Evolutionary conservation across 2,329 filamentous ascomycete genomes (phyloP).

Genomic region (Diplodia intermedia): DNA sequence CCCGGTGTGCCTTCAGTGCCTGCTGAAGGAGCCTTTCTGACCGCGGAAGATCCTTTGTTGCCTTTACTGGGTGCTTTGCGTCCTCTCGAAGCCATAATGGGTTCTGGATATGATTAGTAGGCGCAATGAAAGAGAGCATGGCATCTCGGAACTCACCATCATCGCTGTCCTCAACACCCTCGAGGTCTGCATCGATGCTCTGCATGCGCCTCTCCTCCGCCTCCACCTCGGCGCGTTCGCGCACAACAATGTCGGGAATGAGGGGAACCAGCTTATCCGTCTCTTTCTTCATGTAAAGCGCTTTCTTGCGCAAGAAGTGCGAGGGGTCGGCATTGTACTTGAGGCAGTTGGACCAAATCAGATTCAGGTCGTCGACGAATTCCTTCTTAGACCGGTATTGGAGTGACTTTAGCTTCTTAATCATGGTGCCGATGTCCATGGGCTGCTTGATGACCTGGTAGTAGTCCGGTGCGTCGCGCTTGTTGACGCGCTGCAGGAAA

Average conservation of each 20-base stretch:
- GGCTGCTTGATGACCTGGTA: constrained; percentile 92
- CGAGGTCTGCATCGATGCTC: constrained; percentile 67
- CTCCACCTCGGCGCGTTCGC: constrained; percentile 92
- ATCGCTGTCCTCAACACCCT: constrained; percentile 77
- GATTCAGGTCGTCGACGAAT: constrained; percentile 88
- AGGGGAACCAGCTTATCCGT: constrained; percentile 95
- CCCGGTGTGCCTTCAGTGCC: constrained; percentile 80
- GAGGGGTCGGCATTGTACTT: constrained; percentile 92
- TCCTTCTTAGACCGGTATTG: constrained; percentile 77
- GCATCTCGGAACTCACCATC: constrained; percentile 59
- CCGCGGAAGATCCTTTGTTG: constrained; percentile 67
- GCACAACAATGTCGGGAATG: constrained; percentile 90
- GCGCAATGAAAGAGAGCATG: not conserved
- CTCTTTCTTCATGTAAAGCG: constrained; percentile 94
- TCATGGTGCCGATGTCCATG: constrained; percentile 98
- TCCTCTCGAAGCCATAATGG: constrained; percentile 96
- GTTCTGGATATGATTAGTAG: constrained; percentile 50
- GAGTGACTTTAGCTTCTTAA: constrained; percentile 85
- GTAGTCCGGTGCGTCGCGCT: constrained; percentile 95
- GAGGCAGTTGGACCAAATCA: constrained; percentile 97
- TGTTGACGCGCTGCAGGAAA: constrained; percentile 92
- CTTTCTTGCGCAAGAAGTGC: constrained; percentile 89
- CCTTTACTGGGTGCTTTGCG: constrained; percentile 83
- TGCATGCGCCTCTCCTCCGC: constrained; percentile 73
- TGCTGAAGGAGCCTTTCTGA: constrained; percentile 75